phyloP scores from a whole-genome alignment of 441 rosid genomes.

The Gossypium aridum region DNA sequence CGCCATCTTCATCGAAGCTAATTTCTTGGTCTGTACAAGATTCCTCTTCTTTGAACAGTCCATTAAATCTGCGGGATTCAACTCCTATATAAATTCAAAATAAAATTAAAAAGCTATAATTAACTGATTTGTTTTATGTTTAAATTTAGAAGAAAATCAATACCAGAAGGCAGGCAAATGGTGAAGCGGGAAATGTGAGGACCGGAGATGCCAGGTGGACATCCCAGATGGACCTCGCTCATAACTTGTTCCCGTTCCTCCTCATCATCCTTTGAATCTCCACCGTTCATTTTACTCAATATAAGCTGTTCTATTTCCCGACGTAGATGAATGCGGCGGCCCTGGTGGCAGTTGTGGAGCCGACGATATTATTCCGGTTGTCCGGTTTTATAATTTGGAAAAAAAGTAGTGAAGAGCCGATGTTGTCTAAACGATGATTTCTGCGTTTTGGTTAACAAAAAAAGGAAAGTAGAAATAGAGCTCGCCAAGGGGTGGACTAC shows the following conservation, averaged over 20 bases:
- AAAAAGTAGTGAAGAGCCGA: neutral
- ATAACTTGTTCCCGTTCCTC: conserved; percentile 42
- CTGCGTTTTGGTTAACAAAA: neutral
- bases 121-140: neutral
- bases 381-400: neutral
- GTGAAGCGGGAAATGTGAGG: conserved; percentile 60
- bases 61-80: conserved; percentile 25
- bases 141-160: neutral
- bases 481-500: no score
- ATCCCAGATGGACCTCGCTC: conserved; percentile 86
- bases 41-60: conserved; percentile 26
- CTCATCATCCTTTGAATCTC: conserved; percentile 17
- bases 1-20: conserved; percentile 73
- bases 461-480: no score
- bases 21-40: conserved; percentile 12
- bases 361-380: neutral
- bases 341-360: neutral
- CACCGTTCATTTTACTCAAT: conserved; percentile 19
- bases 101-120: neutral
- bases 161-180: conserved; percentile 55
- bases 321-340: neutral
- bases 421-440: neutral
- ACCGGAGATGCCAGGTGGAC: conserved; percentile 52
- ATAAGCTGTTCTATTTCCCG: neutral
- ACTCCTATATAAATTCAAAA: conserved; percentile 13